Evolutionary conservation across 306 rosid species (phyloP).

Genomic region (Ochetophila trinervis): DNA sequence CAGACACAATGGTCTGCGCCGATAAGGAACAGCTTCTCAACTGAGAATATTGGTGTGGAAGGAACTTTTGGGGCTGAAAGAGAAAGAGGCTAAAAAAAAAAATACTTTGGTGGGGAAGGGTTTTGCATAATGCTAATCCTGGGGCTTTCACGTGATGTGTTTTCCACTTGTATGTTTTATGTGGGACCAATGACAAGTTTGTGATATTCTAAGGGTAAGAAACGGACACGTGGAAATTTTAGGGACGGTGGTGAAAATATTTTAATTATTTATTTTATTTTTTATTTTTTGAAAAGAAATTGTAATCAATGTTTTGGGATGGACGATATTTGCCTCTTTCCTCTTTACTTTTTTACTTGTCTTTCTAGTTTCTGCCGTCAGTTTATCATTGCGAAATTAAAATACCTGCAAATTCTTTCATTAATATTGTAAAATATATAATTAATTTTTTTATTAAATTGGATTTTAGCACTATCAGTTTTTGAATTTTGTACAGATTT

Average conservation of each 20-base stretch:
- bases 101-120: too few species aligned
- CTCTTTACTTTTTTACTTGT: conserved; percentile 7
- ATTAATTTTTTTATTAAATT: too few species aligned
- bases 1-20: conserved; percentile 23
- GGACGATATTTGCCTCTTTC: conserved; percentile 27
- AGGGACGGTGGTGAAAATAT: conserved; percentile 23
- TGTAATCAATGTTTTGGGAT: conserved; percentile 7
- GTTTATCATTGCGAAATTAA: too few species aligned
- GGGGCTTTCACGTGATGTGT: conserved; percentile 63
- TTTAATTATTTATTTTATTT: conserved; percentile 6
- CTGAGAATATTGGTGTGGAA: conserved; percentile 11
- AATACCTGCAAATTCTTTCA: too few species aligned
- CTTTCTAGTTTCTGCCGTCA: conserved; percentile 14
- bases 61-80: neutral
- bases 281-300: neutral
- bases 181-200: conserved; percentile 40
- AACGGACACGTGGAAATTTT: conserved; percentile 42
- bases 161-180: conserved; percentile 36
- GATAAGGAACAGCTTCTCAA: conserved; percentile 43
- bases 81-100: neutral
- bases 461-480: too few species aligned
- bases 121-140: conserved; percentile 27
- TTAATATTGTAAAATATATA: too few species aligned
- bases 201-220: conserved; percentile 23
- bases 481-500: too few species aligned